These are phyloP conservation scores for Trifolium subterraneum DNA, from an alignment of 306 rosid genomes.

Conservation along the genomic window DNA sequence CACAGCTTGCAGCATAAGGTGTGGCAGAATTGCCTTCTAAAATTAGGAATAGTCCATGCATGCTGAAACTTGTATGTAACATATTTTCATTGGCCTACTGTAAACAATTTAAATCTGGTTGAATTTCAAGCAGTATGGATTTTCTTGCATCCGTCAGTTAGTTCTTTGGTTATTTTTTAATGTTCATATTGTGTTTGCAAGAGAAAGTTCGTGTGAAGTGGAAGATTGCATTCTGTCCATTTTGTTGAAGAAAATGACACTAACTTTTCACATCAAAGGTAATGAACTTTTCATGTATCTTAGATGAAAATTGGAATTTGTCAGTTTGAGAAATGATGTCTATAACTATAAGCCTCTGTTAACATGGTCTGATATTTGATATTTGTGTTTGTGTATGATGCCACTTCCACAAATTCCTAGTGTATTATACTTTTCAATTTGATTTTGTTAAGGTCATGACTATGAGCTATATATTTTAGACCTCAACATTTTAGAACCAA, in stretches of 20 bases:
- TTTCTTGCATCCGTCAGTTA: slow-evolving; percentile 50
- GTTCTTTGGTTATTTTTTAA: slow-evolving; percentile 59
- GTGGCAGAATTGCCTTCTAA: slow-evolving; percentile 64
- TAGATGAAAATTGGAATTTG: slow-evolving; percentile 49
- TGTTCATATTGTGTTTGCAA: slow-evolving; percentile 95
- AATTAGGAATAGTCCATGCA: slow-evolving; percentile 58
- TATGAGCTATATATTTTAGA: not conserved
- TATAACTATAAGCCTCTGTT: slow-evolving; percentile 17
- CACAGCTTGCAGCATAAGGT: slow-evolving; percentile 57
- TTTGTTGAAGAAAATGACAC: slow-evolving; percentile 81
- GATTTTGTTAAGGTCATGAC: slow-evolving; percentile 4
- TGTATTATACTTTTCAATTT: not conserved
- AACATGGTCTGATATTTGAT: slow-evolving; percentile 16
- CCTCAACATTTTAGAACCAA: not conserved
- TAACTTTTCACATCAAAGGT: slow-evolving; percentile 67
- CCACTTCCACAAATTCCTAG: slow-evolving; percentile 1
- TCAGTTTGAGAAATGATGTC: slow-evolving; percentile 39
- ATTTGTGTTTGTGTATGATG: slow-evolving; percentile 8
- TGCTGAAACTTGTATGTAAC: slow-evolving; percentile 88
- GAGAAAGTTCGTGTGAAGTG: slow-evolving; percentile 95
- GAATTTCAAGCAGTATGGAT: slow-evolving; percentile 51
- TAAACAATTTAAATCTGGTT: slow-evolving; percentile 69
- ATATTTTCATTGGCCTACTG: slow-evolving; percentile 71
- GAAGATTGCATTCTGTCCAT: slow-evolving; percentile 77
- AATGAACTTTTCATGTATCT: slow-evolving; percentile 66